These are phyloP conservation scores for Withania somnifera DNA, from an alignment of 305 asterid genomes.

Conservation along the genomic window DNA sequence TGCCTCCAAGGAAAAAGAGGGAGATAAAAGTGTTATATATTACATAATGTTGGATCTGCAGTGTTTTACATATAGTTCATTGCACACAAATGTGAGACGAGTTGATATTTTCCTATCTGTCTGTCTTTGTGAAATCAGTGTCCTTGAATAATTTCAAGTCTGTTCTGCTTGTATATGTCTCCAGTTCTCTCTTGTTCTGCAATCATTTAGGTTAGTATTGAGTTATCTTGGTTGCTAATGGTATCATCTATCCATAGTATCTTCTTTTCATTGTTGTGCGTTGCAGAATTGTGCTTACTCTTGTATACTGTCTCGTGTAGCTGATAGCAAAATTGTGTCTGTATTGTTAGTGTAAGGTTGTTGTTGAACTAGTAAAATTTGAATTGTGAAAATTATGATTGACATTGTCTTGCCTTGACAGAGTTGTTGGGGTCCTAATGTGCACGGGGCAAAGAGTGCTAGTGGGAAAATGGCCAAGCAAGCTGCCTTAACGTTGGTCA, in stretches of 20 bases:
- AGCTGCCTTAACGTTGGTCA: conserved; percentile 76
- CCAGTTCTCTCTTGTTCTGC: neutral
- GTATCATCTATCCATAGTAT: neutral
- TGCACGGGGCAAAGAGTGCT: conserved; percentile 68
- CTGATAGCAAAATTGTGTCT: neutral
- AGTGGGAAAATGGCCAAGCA: conserved; percentile 75
- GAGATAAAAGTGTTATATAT: neutral
- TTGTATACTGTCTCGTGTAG: neutral
- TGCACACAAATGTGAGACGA: neutral
- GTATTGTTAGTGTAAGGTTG: neutral
- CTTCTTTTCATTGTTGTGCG: neutral
- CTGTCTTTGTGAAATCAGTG: neutral
- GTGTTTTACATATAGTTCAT: neutral
- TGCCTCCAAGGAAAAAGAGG: neutral
- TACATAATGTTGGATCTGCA: neutral
- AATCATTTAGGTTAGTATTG: neutral
- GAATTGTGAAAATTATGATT: neutral
- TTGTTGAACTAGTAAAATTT: neutral
- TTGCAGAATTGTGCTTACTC: neutral
- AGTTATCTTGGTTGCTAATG: neutral
- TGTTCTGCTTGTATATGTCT: neutral
- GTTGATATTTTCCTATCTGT: neutral
- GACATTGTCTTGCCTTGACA: conserved; percentile 15
- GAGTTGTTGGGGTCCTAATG: conserved; percentile 76
- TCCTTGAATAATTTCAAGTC: neutral